Evolutionary conservation across 805 yeast genomes (phyloP), one percentile per base, ranked within the genome.

Genomic region (Suhomyces faveliae): DNA sequence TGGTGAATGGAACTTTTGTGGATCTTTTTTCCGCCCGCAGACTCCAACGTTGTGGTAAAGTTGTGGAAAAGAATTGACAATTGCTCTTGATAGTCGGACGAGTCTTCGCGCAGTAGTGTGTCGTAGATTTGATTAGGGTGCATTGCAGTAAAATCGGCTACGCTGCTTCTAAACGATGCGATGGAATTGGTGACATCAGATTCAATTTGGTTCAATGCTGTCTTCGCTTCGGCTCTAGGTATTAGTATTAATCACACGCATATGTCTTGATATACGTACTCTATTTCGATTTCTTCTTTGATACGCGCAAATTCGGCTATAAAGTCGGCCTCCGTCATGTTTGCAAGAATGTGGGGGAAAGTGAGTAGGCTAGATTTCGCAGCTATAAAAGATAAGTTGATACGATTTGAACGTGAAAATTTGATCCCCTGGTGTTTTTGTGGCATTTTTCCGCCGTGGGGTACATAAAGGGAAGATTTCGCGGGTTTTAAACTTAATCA

Each of bases 241-340:
- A 17, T 33, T 33, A 33, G 37, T 33, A 17, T 15, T 7, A 20
- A 15, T 9, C 9, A 11, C 21, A 33, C 11, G 3, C 6, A 4
- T 33, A 12, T 9, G 3, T 15, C 21, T 33, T 3, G n/a, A 8
- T 20, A 24, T 29, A 46, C 52, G 25, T 43, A 46, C 50, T 51
- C 54, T 8, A 35, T 17, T 19, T 29, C 40, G 33, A 51, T 51
- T 38, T 48, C 51, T 35, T 46, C 44, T 35, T 46, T 47, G 42
- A 50, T 47, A 15, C 39, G 37, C 11, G 51, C 46, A 38, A 51
- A 51, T 6, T 46, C 42, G 13, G 42, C 46, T 30, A 47, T 44
- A 19, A 42, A 37, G 10, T 4, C 7, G 5, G 19, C 21, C 11
- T 33, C 37, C 15, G 21, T 15, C 37, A 33, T 33, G 12, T 33